Evolutionary conservation across 2,329 filamentous ascomycete species (phyloP).

Genomic region (Nannizziopsis arthrosporioides): DNA sequence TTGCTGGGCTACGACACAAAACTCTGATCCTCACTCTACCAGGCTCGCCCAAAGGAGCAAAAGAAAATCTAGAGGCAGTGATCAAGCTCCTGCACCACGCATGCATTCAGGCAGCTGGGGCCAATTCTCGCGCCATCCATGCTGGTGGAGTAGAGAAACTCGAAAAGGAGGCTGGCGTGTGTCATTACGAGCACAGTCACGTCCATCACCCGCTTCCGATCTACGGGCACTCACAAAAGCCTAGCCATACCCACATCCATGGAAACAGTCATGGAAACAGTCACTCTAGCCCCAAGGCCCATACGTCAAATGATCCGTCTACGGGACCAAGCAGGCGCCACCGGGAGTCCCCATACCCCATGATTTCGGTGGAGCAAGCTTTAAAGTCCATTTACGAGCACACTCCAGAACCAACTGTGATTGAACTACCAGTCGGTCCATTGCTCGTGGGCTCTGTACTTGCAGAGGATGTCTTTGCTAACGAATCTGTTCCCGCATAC

Average conservation of each 20-base stretch:
- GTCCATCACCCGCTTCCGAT: slow-evolving; percentile 16
- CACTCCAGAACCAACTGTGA: slow-evolving; percentile 51
- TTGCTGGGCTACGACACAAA: slow-evolving; percentile 72
- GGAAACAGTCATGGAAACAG: slow-evolving; percentile 52
- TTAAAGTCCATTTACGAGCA: slow-evolving; percentile 59
- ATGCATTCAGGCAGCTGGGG: slow-evolving; percentile 77
- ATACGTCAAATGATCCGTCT: slow-evolving; percentile 56
- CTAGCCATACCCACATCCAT: slow-evolving; percentile 44
- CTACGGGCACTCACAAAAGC: slow-evolving; percentile 21
- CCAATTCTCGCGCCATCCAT: slow-evolving; percentile 68
- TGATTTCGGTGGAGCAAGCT: slow-evolving; percentile 77
- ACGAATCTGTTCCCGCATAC: slow-evolving; percentile 81
- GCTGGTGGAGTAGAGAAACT: slow-evolving; percentile 69
- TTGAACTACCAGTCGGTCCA: slow-evolving; percentile 50
- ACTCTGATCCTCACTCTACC: slow-evolving; percentile 80
- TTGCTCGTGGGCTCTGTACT: slow-evolving; percentile 64
- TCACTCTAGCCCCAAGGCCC: slow-evolving; percentile 53
- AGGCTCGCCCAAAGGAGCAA: slow-evolving; percentile 88
- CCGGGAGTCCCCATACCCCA: slow-evolving; percentile 79
- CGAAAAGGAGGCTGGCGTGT: slow-evolving; percentile 67
- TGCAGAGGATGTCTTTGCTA: slow-evolving; percentile 67
- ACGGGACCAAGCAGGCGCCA: slow-evolving; percentile 57
- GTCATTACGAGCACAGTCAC: slow-evolving; percentile 17
- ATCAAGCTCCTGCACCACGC: slow-evolving; percentile 88
- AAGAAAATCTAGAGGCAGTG: slow-evolving; percentile 80